These are phyloP conservation scores for Maudiozyma saulgeensis DNA, from an alignment of 805 yeast genomes.

Conservation along the genomic window DNA sequence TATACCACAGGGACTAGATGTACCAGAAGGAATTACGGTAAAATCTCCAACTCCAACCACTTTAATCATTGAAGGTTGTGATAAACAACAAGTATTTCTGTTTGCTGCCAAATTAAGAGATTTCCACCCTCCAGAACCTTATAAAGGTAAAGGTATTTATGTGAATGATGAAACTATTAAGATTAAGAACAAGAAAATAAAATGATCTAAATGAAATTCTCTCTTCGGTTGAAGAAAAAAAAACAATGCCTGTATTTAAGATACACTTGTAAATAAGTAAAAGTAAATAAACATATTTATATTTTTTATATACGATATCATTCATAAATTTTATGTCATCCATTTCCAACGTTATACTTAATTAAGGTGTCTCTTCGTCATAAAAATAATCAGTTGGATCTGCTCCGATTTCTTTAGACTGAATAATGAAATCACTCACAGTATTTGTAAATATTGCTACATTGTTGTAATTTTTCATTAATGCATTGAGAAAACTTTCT, in stretches of 20 bases:
- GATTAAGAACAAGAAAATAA: conserved; percentile 86
- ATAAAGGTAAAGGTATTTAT: conserved; percentile 95
- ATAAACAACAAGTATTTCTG: conserved; percentile 76
- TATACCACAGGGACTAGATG: conserved; percentile 59
- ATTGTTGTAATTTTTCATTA: conserved; percentile 59
- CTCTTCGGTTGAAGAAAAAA: background rate
- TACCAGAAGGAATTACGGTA: conserved; percentile 72
- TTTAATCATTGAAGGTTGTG: conserved; percentile 73
- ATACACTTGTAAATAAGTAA: background rate
- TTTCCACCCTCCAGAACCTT: conserved; percentile 94
- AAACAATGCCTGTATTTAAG: background rate
- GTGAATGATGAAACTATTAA: conserved; percentile 85
- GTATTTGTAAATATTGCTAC: conserved; percentile 63
- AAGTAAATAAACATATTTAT: background rate
- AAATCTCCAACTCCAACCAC: conserved; percentile 78
- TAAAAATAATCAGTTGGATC: conserved; percentile 85
- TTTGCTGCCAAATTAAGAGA: conserved; percentile 84
- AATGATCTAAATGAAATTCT: conserved; percentile 33
- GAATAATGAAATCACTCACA: conserved; percentile 86
- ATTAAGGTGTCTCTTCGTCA: conserved; percentile 73
- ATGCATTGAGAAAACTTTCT: conserved; percentile 62
- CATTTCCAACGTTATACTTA: background rate
- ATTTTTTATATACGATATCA: background rate
- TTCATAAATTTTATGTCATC: background rate
- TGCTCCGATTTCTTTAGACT: conserved; percentile 87